phyloP scores from a whole-genome alignment of 805 yeast species.

The Teunomyces cretensis region DNA sequence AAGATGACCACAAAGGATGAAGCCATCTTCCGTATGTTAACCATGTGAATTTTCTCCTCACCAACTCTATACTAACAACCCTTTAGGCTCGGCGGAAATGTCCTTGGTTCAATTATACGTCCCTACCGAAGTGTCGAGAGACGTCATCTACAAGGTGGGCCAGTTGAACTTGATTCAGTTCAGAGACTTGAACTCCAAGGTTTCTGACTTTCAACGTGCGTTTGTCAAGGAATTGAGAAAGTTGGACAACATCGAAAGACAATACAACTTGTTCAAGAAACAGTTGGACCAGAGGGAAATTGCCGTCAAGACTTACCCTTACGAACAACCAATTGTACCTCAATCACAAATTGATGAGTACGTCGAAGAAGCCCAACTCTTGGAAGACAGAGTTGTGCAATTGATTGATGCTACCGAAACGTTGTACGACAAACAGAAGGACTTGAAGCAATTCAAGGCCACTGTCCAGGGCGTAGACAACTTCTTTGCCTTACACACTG shows the following conservation, averaged over 20 bases:
- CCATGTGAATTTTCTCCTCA: no score
- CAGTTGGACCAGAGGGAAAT: slow-evolving; percentile 53
- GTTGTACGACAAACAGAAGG: slow-evolving; percentile 60
- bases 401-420: slow-evolving; percentile 68
- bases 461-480: slow-evolving; percentile 36
- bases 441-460: slow-evolving; percentile 68
- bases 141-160: slow-evolving; percentile 82
- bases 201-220: slow-evolving; percentile 83
- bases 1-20: slow-evolving; percentile 38
- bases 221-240: slow-evolving; percentile 85
- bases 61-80: slow-evolving; percentile 9
- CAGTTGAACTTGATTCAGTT: slow-evolving; percentile 84
- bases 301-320: slow-evolving; percentile 34
- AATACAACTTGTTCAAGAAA: slow-evolving; percentile 46
- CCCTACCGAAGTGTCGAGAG: slow-evolving; percentile 87
- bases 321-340: slow-evolving; percentile 27
- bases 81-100: slow-evolving; percentile 90
- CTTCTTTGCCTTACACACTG: slow-evolving; percentile 26
- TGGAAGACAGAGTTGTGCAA: slow-evolving; percentile 74
- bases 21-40: slow-evolving; percentile 42
- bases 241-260: slow-evolving; percentile 86
- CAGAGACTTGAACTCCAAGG: slow-evolving; percentile 75
- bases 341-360: slow-evolving; percentile 73
- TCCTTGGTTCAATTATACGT: slow-evolving; percentile 87
- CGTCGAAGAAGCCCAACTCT: slow-evolving; percentile 56